Conservation (phyloP, 768 basidiomycete species). For the Royoungia palumana region DNA sequence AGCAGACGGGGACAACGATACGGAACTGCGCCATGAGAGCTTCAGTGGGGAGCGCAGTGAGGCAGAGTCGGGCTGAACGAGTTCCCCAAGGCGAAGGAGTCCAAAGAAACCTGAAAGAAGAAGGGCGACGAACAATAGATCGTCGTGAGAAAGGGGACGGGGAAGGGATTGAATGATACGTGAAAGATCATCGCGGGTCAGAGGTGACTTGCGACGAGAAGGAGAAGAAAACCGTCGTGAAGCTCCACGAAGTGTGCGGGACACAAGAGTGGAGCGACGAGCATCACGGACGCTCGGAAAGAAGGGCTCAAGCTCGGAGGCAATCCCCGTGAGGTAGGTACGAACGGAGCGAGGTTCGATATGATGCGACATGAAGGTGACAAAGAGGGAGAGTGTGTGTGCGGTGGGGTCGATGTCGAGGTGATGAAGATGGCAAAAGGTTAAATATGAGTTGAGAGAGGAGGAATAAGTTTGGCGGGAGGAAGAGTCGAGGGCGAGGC, state of each 20-base stretch:
- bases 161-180: not conserved
- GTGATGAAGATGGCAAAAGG: not conserved
- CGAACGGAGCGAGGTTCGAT: not conserved
- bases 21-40: no score
- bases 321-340: not conserved
- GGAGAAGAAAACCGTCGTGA: not conserved
- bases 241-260: not conserved
- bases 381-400: not conserved
- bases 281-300: not conserved
- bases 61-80: constrained; percentile 33
- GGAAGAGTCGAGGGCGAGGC: not conserved
- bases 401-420: not conserved
- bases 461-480: not conserved
- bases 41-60: no score
- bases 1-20: no score
- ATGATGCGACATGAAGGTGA: not conserved
- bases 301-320: not conserved
- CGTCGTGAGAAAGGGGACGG: not conserved
- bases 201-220: not conserved
- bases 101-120: not conserved
- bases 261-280: not conserved
- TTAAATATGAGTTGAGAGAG: not conserved
- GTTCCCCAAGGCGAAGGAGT: constrained; percentile 26
- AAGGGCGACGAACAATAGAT: not conserved
- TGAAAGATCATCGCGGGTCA: not conserved